Conservation (phyloP, 257 asterid genomes). For the Solanum infundibuliforme region DNA sequence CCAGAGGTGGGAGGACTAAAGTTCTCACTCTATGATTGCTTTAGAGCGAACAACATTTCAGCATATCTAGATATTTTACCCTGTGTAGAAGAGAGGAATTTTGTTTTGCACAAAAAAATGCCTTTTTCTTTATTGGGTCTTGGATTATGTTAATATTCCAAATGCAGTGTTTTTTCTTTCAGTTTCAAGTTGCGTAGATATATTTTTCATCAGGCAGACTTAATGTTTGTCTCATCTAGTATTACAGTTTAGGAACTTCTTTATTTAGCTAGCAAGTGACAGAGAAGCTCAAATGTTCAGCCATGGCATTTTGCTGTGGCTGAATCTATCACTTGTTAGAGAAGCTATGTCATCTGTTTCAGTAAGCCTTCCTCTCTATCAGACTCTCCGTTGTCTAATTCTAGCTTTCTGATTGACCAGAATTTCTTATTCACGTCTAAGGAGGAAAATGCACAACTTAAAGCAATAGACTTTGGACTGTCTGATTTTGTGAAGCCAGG, state of each 20-base stretch:
- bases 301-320: neutral
- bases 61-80: neutral
- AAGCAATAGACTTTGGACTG: conserved; percentile 93
- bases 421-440: conserved; percentile 76
- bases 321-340: neutral
- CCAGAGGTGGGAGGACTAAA: conserved; percentile 55
- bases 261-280: neutral
- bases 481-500: conserved; percentile 97
- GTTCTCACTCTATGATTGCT: neutral
- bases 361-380: neutral
- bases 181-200: neutral
- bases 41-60: neutral
- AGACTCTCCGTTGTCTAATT: conserved; percentile 14
- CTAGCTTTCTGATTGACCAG: conserved; percentile 40
- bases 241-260: neutral
- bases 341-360: neutral
- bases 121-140: neutral
- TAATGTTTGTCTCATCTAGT: neutral
- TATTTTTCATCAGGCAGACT: neutral
- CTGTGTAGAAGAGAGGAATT: neutral
- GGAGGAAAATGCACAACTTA: conserved; percentile 67
- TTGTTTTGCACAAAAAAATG: neutral
- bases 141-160: neutral
- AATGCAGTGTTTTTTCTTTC: neutral
- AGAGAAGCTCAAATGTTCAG: neutral